Evolutionary conservation across 352 stramenopile genomes (phyloP).

Genomic region (Phytophthora megakarya): DNA sequence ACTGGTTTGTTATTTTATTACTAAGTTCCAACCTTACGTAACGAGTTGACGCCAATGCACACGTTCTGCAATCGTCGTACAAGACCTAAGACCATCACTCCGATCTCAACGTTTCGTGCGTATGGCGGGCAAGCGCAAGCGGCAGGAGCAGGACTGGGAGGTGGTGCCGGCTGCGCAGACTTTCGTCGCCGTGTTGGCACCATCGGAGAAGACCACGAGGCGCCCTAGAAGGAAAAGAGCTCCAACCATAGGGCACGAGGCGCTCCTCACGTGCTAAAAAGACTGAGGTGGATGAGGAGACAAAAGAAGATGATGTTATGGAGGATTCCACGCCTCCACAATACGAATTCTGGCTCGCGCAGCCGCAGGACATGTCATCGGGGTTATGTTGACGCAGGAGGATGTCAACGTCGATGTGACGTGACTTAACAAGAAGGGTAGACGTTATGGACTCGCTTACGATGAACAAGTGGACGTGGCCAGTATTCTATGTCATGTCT

Average conservation of each 20-base stretch:
- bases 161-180: conserved; percentile 63
- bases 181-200: conserved; percentile 67
- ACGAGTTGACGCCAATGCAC: too few species aligned
- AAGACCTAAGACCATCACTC: too few species aligned
- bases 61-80: too few species aligned
- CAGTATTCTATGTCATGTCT: conserved; percentile 78
- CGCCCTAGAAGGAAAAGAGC: conserved; percentile 25
- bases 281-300: not conserved
- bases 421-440: conserved; percentile 59
- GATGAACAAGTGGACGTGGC: conserved; percentile 68
- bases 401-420: conserved; percentile 55
- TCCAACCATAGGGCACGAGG: conserved; percentile 13
- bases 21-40: too few species aligned
- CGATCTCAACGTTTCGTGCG: too few species aligned
- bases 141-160: conserved; percentile 72
- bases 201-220: conserved; percentile 14
- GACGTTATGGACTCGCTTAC: conserved; percentile 56
- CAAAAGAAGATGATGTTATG: too few species aligned
- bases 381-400: conserved; percentile 64
- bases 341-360: conserved; percentile 69
- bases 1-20: too few species aligned
- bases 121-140: conserved; percentile 58
- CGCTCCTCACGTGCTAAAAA: conserved; percentile 7
- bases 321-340: too few species aligned
- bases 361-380: conserved; percentile 79